Evolutionary conservation across 306 rosid genomes (phyloP), one percentile per base, ranked within the genome.

Genomic region (Prunus dulcis): DNA sequence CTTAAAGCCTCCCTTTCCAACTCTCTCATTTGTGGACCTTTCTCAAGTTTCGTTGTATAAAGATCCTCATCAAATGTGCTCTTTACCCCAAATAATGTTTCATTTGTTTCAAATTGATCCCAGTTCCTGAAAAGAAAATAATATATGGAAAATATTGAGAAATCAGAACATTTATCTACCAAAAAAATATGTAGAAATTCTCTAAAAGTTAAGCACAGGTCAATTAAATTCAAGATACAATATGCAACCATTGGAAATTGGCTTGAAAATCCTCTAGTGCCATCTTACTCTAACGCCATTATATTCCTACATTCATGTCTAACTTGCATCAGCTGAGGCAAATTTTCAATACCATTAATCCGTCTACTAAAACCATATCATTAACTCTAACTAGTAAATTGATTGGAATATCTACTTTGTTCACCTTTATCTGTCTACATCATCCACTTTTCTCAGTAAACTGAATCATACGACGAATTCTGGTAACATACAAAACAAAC

Each of bases 51-150:
- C 45, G 97, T 95, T 49, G 98, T 95, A 79, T 95, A 95, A 53
- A 95, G 75, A 23, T 92, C 97, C 88, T 90, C 97, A 69, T 92
- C 76, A 84, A 91, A 95, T 25, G 97, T 89, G 84, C 97, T 95
- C 86, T 85, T 92, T 43, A 92, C 97, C 56, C 98, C 98, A 82
- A 95, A 95, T 75, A 95, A 82, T 38, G 86, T 77, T 87, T 88
- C 86, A 75, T 95, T 95, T 34, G 93, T 87, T 83, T 90, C 95
- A 88, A 95, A 95, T 77, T 95, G 98, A 88, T 95, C 83, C 98
- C 98, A 95, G 62, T 88, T 89, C 88, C 98, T 90, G 56, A 23
- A 18, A 65, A 32, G 47, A 51, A 64, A 84, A 57, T 12, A 78
- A 77, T 41, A 80, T 27, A 79, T 30, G 50, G 19, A 32, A 53